Evolutionary conservation across 768 basidiomycete species (phyloP).

Genomic region (Leccinum incarnatum): DNA sequence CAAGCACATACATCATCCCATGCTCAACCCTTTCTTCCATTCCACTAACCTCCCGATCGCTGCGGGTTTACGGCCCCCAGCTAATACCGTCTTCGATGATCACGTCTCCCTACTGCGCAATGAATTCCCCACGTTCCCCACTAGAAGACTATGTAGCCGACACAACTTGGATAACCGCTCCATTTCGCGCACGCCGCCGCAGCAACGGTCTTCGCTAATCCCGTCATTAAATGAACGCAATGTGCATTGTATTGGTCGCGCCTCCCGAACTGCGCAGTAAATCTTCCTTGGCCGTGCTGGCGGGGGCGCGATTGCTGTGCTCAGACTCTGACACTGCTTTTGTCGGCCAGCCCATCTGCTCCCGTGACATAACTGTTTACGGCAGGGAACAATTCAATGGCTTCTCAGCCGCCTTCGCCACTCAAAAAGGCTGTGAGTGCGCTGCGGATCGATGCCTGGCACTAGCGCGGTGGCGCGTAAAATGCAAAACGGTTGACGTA

Average conservation of each 20-base stretch:
- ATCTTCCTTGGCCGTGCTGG: not conserved
- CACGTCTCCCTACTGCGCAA: not conserved
- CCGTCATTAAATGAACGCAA: not conserved
- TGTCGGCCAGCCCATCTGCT: not conserved
- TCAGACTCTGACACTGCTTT: not conserved
- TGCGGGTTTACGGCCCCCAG: not conserved
- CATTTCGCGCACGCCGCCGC: not conserved
- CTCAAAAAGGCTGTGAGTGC: conserved; percentile 14
- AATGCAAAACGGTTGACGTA: not conserved
- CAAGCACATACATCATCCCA: not conserved
- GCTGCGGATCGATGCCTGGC: not conserved
- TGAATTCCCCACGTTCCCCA: not conserved
- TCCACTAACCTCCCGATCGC: not conserved
- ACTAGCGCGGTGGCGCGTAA: not conserved
- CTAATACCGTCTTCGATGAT: not conserved
- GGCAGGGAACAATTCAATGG: conserved; percentile 4
- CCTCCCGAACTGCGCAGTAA: conserved; percentile 11
- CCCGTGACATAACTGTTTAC: conserved; percentile 9
- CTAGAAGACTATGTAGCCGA: not conserved
- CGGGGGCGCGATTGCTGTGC: conserved; percentile 15
- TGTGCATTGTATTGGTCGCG: not conserved
- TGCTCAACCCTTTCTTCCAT: not conserved
- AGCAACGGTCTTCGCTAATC: not conserved
- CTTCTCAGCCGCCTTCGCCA: not conserved
- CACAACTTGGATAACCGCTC: not conserved